Conservation (phyloP, 208 protist species). For the Acanthamoeba castellanii region DNA sequence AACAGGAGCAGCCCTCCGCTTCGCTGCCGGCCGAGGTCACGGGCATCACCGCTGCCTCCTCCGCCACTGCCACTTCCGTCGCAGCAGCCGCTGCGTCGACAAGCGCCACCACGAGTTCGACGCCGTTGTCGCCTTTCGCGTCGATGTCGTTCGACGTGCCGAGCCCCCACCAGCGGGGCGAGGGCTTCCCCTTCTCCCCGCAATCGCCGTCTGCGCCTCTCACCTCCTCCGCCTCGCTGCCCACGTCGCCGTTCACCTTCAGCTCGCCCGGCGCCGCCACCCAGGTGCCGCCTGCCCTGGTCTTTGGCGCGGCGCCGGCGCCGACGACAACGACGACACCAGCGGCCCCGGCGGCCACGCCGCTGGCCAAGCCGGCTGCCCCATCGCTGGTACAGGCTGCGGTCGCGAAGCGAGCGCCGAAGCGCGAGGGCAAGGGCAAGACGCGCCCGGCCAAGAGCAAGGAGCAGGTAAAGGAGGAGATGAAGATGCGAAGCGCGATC, state of each 20-base stretch:
- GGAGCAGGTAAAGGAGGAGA: slow-evolving; percentile 19
- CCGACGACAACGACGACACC: background rate
- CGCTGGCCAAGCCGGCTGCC: background rate
- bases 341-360: background rate
- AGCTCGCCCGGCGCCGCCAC: background rate
- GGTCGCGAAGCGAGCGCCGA: background rate
- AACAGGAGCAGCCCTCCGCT: background rate
- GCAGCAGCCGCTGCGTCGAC: background rate
- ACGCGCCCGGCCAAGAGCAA: background rate
- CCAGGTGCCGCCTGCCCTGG: background rate
- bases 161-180: background rate
- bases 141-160: background rate
- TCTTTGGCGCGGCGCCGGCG: background rate
- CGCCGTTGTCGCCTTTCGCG: slow-evolving; percentile 2
- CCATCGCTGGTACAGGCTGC: background rate
- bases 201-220: background rate
- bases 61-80: background rate
- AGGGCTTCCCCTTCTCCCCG: background rate
- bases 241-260: background rate
- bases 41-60: background rate
- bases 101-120: background rate
- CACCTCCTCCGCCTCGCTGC: background rate
- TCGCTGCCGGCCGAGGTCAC: background rate
- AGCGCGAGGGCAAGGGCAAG: background rate
- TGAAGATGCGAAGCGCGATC: slow-evolving; percentile 9